Evolutionary conservation across 371 early-diverging fungal species (phyloP), one percentile per base, ranked within the genome.

Genomic region (Dinochytrium kinnereticum): DNA sequence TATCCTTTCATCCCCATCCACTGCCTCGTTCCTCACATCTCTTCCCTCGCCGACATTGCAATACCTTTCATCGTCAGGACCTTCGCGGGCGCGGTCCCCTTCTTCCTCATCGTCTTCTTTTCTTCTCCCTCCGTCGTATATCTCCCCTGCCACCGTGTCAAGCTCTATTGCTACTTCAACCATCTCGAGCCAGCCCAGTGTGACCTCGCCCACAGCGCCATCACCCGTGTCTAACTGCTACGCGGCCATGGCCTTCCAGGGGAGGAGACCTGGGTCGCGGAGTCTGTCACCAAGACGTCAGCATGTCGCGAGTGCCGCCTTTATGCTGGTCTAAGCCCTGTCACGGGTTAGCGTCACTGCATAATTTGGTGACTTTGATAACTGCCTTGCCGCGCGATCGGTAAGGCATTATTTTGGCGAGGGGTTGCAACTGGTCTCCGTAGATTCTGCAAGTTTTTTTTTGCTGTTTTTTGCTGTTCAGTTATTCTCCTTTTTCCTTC

Each of bases 151-250:
- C 36, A 34, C 61, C 15, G 28, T 36, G 34, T 15, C 61, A 21
- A 10, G 36, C 61, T 15, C 61, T 31, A 10, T 10, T 17, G 5
- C 3, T 34, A 5, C 61, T 30, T 26, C 55, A 53, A 24, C 24
- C 24, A 26, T 26, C 17, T n/a, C 55, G 55, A 53, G 26, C 5
- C 55, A 53, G 5, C 13, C 55, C 24, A 37, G 7, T 36, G 37
- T 61, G 34, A 7, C 36, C 3, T 61, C 61, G 34, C 61, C 55
- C 3, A 13, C 61, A 13, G 17, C 61, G 5, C 7, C 28, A 10
- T 34, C 31, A 13, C 61, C 61, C 61, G 36, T 61, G 13, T 61
- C 61, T 30, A 36, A 61, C 34, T 61, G 61, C 61, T 61, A 61
- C 37, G 61, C 61, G 3, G 61, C 61, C 37, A 36, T 61, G 15